phyloP scores from a whole-genome alignment of 805 yeast genomes.

The Pichia cabralensis region DNA sequence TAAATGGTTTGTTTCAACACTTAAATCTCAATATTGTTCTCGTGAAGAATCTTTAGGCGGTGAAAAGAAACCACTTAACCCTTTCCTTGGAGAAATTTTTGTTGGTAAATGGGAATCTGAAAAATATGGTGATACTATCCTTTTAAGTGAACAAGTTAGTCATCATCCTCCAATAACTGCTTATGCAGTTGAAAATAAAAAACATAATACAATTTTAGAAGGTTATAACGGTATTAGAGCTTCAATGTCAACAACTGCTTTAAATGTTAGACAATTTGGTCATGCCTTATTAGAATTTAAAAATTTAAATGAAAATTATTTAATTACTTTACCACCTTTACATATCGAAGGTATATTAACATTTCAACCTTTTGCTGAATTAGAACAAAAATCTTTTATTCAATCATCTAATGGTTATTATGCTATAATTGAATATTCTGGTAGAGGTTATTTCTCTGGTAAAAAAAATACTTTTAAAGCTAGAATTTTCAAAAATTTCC shows the following conservation, averaged over 20 bases:
- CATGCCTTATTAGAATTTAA: constrained; percentile 69
- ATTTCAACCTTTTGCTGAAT: constrained; percentile 90
- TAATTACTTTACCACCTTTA: constrained; percentile 85
- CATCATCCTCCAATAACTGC: constrained; percentile 99
- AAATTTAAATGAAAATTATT: constrained; percentile 54
- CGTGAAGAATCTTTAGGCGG: constrained; percentile 88
- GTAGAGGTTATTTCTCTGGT: constrained; percentile 92
- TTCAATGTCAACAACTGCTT: constrained; percentile 62
- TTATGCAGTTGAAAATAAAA: constrained; percentile 68
- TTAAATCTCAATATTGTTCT: constrained; percentile 88
- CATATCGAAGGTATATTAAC: constrained; percentile 89
- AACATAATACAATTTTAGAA: constrained; percentile 57
- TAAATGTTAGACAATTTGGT: constrained; percentile 86
- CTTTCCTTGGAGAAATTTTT: constrained; percentile 90
- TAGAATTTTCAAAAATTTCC: constrained; percentile 50
- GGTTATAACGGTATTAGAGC: constrained; percentile 91
- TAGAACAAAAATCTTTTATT: constrained; percentile 81
- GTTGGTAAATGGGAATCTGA: constrained; percentile 72
- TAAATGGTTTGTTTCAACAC: constrained; percentile 84
- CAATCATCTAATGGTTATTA: constrained; percentile 73
- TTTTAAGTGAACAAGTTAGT: constrained; percentile 85
- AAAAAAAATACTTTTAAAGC: constrained; percentile 91
- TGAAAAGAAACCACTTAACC: constrained; percentile 95
- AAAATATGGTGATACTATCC: constrained; percentile 61
- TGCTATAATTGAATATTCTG: constrained; percentile 69